Base-by-base conservation (phyloP, 176 grass and related monocot species). In the Ensete ventricosum region DNA sequence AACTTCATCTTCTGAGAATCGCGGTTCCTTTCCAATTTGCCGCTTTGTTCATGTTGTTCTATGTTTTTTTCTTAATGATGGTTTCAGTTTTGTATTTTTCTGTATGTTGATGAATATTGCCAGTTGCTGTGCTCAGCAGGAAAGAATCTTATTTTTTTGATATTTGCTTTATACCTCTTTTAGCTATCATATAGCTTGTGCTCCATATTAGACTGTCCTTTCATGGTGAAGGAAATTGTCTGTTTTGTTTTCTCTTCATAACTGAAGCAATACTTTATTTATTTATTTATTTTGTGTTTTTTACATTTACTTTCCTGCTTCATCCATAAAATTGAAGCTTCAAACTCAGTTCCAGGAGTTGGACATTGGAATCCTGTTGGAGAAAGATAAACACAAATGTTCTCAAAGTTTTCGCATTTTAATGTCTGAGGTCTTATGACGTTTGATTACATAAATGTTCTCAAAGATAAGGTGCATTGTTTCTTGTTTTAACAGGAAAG, bases 401-500 rank as follows among this genome's bases (percentile, higher is more conserved):
- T 43, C 34, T 43, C 34, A 43, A 49, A n/a, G 1, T 50, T 50
- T 69, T 50, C 6, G 0, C 1, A 0, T 5, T 67, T 5, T 67
- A 17, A 43, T 43, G 26, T 3, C 67, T 19, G 9, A 43, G 34
- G 34, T 43, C 34, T 43, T 43, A 6, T 43, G 34, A 43, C 3
- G 43, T 43, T 69, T 11, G 1, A 34, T 67, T 69, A 2, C 9
- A 69, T 49, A 49, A 49, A 12, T 48, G 17, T 69, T 9, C 22
- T 23, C 22, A 23, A 23, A 23, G 34, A 43, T 3, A 43, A 0
- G 34, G 34, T 43, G 34, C 3, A 43, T 43, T 4, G 0, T 43
- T 43, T 43, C 34, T 11, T 59, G 16, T 62, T 21, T 80, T 50
- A 19, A 78, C 83, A 99, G 95, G 88, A 59, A 87, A 91, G 55